Base-by-base conservation (phyloP, 164 flowering plant species). In the Annona cherimola region DNA sequence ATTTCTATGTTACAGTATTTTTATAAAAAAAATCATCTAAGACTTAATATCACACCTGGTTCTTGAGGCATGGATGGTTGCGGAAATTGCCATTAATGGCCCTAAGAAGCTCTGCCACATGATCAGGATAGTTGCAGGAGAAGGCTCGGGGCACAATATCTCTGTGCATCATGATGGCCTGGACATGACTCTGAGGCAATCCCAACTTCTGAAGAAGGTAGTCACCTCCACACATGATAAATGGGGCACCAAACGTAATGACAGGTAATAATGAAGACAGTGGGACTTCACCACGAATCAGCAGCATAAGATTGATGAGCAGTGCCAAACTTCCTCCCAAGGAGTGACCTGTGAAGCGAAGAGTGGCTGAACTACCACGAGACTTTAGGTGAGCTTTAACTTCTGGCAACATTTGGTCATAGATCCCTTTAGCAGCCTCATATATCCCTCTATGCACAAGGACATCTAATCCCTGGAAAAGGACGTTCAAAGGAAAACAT, bases 101-200 rank as follows among this genome's bases (percentile, higher is more conserved):
- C 79, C 88, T 96, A 67, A 96, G 88, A 76, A 96, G 77, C 74
- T 89, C 89, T 2, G 94, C 89, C 4, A 92, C 94, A 73, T 84
- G 98, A 73, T 81, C 84, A 9, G 99, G 97, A 75, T 94, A 90
- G 69, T 80, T 79, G 77, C 98, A 88, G 69, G 99, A 92, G 84
- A 96, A 96, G 42, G 96, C 97, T 50, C 99, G 86, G 11, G 99
- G 99, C 8, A 96, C 99, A 74, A 96, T 90, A 80, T 96, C 99
- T 70, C 98, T 75, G 71, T 96, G 99, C 94, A 96, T 85, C 45
- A 85, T 86, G 61, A 96, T 77, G 26, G 94, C 82, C 75, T 86
- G 87, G 70, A 93, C 81, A 79, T 96, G 97, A 77, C 81, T 90
- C 42, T 74, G 81, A 2, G 99, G 97, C 69, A 96, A 82, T 0